These are phyloP conservation scores for Potentilla sterilis DNA, from an alignment of 306 rosid species.

Conservation along the genomic window DNA sequence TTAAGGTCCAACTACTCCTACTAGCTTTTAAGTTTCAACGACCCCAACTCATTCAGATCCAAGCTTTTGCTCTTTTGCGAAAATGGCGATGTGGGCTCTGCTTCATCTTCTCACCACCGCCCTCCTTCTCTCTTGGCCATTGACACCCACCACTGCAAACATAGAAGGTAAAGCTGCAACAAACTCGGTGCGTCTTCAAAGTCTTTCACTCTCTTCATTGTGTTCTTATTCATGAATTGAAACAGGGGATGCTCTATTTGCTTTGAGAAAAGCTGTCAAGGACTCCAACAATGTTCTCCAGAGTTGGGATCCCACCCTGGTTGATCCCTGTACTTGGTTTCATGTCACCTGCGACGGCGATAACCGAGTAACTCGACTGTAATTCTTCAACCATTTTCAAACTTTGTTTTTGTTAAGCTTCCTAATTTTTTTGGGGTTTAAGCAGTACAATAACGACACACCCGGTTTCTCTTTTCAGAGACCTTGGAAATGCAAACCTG, in stretches of 20 bases:
- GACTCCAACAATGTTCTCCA: slow-evolving; percentile 66
- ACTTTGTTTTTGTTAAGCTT: not conserved
- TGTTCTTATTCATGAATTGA: not conserved
- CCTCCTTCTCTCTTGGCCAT: slow-evolving; percentile 31
- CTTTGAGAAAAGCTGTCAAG: slow-evolving; percentile 65
- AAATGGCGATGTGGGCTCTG: slow-evolving; percentile 42
- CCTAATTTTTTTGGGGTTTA: not conserved
- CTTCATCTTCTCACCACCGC: slow-evolving; percentile 32
- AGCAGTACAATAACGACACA: not conserved
- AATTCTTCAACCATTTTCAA: slow-evolving; percentile 14
- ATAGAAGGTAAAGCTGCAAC: slow-evolving; percentile 55
- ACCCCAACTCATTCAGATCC: slow-evolving; percentile 7
- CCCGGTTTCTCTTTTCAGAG: slow-evolving; percentile 34
- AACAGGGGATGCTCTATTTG: slow-evolving; percentile 82
- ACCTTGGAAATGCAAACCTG: slow-evolving; percentile 82
- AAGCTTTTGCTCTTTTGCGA: slow-evolving; percentile 11
- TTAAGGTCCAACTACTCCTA: slow-evolving; percentile 6
- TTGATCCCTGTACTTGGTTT: slow-evolving; percentile 95
- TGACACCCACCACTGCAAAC: slow-evolving; percentile 46
- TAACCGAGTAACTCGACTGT: slow-evolving; percentile 68
- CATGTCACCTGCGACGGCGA: slow-evolving; percentile 75
- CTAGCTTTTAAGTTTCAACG: slow-evolving; percentile 20
- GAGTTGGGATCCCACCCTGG: slow-evolving; percentile 91
- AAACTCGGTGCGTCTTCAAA: not conserved
- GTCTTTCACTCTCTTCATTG: not conserved